phyloP scores from a whole-genome alignment of 1,284 basidiomycete genomes.

The Irpex sp. region DNA sequence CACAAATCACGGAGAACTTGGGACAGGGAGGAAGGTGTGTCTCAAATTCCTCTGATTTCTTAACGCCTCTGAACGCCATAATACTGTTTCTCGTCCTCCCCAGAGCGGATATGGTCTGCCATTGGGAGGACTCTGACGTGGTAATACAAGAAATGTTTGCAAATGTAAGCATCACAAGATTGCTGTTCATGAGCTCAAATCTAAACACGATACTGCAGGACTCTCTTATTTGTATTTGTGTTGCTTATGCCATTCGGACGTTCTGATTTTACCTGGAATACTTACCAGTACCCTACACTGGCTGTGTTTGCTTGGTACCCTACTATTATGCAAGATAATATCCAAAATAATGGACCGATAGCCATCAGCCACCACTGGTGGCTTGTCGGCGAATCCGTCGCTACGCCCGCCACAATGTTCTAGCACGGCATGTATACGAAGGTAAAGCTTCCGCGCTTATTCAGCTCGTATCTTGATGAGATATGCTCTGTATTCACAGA shows the following conservation, averaged over 20 bases:
- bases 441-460: not conserved
- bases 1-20: slow-evolving; percentile 75
- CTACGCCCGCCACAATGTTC: not conserved
- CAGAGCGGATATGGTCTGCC: slow-evolving; percentile 60
- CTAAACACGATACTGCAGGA: slow-evolving; percentile 39
- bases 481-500: not conserved
- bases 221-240: slow-evolving; percentile 70
- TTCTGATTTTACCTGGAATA: slow-evolving; percentile 26
- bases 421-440: not conserved
- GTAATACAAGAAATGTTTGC: slow-evolving; percentile 65
- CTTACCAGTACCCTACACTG: slow-evolving; percentile 2
- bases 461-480: not conserved
- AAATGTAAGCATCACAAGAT: slow-evolving; percentile 42
- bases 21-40: slow-evolving; percentile 75
- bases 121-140: slow-evolving; percentile 71
- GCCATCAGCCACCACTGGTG: not conserved
- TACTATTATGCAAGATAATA: not conserved
- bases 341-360: not conserved
- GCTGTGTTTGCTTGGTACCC: slow-evolving; percentile 6
- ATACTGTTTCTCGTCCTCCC: not conserved
- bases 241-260: slow-evolving; percentile 63
- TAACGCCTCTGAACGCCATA: slow-evolving; percentile 6
- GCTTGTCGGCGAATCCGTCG: not conserved
- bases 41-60: slow-evolving; percentile 4
- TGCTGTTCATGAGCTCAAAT: slow-evolving; percentile 11